Evolutionary conservation across 2,329 filamentous ascomycete species (phyloP).

Genomic region (Alternaria sp.): DNA sequence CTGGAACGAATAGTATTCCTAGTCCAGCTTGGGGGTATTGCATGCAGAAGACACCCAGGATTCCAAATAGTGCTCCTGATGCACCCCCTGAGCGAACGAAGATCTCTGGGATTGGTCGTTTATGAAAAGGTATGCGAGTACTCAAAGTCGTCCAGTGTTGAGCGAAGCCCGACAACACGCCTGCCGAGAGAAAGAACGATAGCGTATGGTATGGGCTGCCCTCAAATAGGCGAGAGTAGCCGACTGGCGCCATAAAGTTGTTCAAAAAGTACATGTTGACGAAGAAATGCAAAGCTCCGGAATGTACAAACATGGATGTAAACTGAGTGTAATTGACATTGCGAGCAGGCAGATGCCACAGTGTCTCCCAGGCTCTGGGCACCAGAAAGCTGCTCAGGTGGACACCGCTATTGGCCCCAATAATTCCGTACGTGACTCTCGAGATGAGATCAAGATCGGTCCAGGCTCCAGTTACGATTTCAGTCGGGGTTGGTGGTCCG

Average conservation of each 20-base stretch:
- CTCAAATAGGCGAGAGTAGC: conserved; percentile 42
- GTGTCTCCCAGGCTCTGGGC: conserved; percentile 33
- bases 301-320: conserved; percentile 40
- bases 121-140: conserved; percentile 30
- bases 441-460: conserved; percentile 37
- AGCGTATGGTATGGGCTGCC: conserved; percentile 42
- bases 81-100: conserved; percentile 45
- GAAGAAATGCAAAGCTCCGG: conserved; percentile 28
- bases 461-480: conserved; percentile 41
- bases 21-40: conserved; percentile 43
- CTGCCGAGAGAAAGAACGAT: conserved; percentile 44
- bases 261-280: conserved; percentile 36
- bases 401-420: conserved; percentile 39
- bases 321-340: conserved; percentile 45
- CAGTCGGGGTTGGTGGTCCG: conserved; percentile 37
- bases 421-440: conserved; percentile 40
- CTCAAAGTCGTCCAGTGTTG: conserved; percentile 40
- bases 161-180: conserved; percentile 42
- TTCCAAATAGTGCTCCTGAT: conserved; percentile 46
- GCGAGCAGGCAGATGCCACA: conserved; percentile 46
- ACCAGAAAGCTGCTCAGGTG: conserved; percentile 39
- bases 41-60: conserved; percentile 44
- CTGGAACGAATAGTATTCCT: conserved; percentile 46
- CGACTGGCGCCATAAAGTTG: conserved; percentile 44
- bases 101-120: conserved; percentile 30